Evolutionary conservation across 805 yeast species (phyloP), one percentile per base, ranked within the genome.

Genomic region (Candida boidinii): DNA sequence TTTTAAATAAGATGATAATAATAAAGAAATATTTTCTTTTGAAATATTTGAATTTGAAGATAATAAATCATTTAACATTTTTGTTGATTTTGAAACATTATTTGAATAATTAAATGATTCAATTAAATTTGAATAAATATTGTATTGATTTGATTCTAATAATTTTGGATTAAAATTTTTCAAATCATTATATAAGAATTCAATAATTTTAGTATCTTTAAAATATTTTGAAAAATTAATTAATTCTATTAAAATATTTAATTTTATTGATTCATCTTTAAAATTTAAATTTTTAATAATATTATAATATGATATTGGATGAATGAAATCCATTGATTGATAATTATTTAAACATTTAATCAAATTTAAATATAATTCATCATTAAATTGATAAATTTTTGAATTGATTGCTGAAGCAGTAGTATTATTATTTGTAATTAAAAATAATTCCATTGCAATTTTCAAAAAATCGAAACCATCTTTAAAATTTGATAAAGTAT

Each of bases 41-140:
- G 41, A 35, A n/a, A 40, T 42, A 6, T 41, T 29, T 9, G 42
- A 30, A 0, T 60, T 43, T n/a, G n/a, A n/a, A n/a, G n/a, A n/a
- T 26, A 79, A 50, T 5, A 79, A 58, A 26, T 64, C 58, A 46
- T 79, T 82, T 44, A 81, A 55, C 35, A 79, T 66, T 37, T 67
- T 61, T 1, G 79, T 65, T 4, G 85, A 77, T 26, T 67, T 43
- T 7, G 61, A 58, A 23, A 64, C 41, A 40, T 76, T 70, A 26
- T 67, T 70, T 28, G 72, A 69, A 32, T 60, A 56, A 10, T 75
- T 62, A 33, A 80, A 56, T 2, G 78, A 64, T 22, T 73, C 65
- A 23, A 79, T 61, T 37, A 76, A 55, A 27, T 60, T 51, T 1
- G 73, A 54, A 46, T 78, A 79, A 21, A 78, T 64, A 22, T 55